Percentiles rank a stretch among this genome's conserved stretches.
phyloP scores from a whole-genome alignment of 208 protist genomes.

The Wallacemonas collosoma region DNA sequence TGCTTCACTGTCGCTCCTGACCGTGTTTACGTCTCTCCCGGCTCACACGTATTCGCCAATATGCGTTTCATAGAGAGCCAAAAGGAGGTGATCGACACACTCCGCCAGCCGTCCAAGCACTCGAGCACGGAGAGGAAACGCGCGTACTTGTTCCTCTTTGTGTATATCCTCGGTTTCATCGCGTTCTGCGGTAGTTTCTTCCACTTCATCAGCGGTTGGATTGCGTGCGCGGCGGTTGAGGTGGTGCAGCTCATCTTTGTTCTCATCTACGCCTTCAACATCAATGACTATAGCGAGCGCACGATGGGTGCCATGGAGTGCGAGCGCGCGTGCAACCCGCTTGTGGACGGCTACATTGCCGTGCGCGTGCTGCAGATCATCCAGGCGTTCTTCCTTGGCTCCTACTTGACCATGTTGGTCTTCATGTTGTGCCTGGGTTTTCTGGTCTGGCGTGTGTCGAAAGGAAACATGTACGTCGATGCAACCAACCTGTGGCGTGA shows the following conservation, averaged over 20 bases:
- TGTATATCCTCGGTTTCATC: constrained; percentile 60
- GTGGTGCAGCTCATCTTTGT: constrained; percentile 68
- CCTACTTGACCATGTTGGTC: constrained; percentile 41
- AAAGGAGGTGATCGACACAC: constrained; percentile 69
- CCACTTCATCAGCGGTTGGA: constrained; percentile 84
- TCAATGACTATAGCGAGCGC: constrained; percentile 83
- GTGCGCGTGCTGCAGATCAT: constrained; percentile 68
- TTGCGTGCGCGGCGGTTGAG: constrained; percentile 58
- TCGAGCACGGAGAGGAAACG: constrained; percentile 78
- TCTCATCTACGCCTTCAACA: constrained; percentile 79
- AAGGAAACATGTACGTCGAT: constrained; percentile 66
- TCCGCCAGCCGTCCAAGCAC: constrained; percentile 63
- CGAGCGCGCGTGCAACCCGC: constrained; percentile 76
- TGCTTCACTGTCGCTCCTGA: constrained; percentile 21
- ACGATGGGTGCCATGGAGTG: constrained; percentile 77
- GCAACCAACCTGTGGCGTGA: constrained; percentile 82
- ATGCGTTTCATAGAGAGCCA: constrained; percentile 84
- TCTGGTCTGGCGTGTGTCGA: constrained; percentile 50
- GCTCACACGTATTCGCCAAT: neutral
- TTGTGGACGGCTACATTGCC: constrained; percentile 71
- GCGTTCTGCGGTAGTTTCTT: constrained; percentile 57
- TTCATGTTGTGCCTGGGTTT: constrained; percentile 42
- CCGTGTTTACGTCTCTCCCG: constrained; percentile 16
- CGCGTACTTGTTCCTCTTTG: constrained; percentile 78
- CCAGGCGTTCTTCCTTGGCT: constrained; percentile 50